Evolutionary conservation across 768 basidiomycete genomes (phyloP).

Genomic region (Xerocomus spinulosus): DNA sequence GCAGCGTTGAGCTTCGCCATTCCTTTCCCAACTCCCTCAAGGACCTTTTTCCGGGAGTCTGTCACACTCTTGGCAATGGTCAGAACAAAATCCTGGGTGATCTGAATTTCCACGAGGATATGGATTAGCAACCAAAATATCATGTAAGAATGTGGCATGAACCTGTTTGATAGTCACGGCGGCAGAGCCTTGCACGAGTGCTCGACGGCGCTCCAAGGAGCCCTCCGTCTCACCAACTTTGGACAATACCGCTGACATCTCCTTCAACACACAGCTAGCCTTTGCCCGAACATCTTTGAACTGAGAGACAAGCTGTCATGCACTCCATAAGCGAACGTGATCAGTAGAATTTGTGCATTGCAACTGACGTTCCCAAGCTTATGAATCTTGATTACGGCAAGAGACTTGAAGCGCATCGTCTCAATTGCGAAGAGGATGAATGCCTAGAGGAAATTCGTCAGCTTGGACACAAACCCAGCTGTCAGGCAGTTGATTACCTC

Average conservation of each 20-base stretch:
- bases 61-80: constrained; percentile 58
- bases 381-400: constrained; percentile 65
- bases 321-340: constrained; percentile 5
- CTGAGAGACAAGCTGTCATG: constrained; percentile 55
- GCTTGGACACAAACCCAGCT: not conserved
- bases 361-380: constrained; percentile 64
- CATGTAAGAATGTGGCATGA: constrained; percentile 1
- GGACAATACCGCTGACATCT: constrained; percentile 51
- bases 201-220: constrained; percentile 48
- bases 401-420: constrained; percentile 66
- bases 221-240: constrained; percentile 50
- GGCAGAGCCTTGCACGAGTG: constrained; percentile 48
- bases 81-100: constrained; percentile 61
- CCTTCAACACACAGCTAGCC: constrained; percentile 48
- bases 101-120: constrained; percentile 31
- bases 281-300: constrained; percentile 59
- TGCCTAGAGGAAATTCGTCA: constrained; percentile 42
- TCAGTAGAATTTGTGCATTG: not conserved
- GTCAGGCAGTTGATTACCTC: constrained; percentile 44
- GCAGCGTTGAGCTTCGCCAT: constrained; percentile 48
- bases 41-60: constrained; percentile 66
- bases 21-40: constrained; percentile 71
- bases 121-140: not conserved
- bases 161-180: constrained; percentile 38
- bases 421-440: constrained; percentile 68